Conservation (phyloP, 2,329 filamentous ascomycete genomes). For the Aspergillus viridinutans region DNA sequence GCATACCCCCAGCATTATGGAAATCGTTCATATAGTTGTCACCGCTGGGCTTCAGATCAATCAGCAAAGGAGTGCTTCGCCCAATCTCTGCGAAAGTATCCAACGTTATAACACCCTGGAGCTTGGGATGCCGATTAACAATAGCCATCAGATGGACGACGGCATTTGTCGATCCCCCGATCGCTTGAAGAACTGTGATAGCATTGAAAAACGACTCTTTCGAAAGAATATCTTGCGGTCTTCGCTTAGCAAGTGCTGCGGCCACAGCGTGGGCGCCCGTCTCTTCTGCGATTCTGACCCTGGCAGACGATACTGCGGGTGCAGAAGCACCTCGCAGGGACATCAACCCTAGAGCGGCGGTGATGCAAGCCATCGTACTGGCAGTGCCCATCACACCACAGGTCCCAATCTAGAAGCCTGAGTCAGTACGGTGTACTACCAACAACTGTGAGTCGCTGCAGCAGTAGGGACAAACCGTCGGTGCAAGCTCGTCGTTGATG, state of each 20-base stretch:
- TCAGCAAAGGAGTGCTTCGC: conserved; percentile 43
- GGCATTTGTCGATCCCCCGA: conserved; percentile 55
- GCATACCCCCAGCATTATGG: conserved; percentile 51
- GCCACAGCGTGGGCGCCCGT: conserved; percentile 49
- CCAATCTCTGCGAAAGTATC: conserved; percentile 48
- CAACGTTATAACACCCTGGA: conserved; percentile 44
- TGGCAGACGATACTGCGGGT: conserved; percentile 50
- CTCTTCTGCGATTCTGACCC: conserved; percentile 52
- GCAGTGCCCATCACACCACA: conserved; percentile 58
- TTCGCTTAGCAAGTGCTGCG: conserved; percentile 36
- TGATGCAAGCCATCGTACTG: conserved; percentile 54
- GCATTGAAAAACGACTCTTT: conserved; percentile 51
- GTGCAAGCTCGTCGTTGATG: conserved; percentile 69
- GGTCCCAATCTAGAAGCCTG: conserved; percentile 40
- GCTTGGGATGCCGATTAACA: conserved; percentile 48
- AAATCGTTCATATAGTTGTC: conserved; percentile 55
- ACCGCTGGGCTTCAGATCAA: conserved; percentile 52
- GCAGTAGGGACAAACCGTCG: conserved; percentile 50
- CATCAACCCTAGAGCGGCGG: conserved; percentile 51
- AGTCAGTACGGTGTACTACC: not conserved
- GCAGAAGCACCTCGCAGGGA: conserved; percentile 50
- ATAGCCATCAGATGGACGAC: conserved; percentile 54
- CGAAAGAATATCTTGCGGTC: conserved; percentile 43
- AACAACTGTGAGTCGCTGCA: not conserved
- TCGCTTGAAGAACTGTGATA: conserved; percentile 51